Conservation (phyloP, 495 filamentous ascomycete genomes). For the Penicillium roqueforti region DNA sequence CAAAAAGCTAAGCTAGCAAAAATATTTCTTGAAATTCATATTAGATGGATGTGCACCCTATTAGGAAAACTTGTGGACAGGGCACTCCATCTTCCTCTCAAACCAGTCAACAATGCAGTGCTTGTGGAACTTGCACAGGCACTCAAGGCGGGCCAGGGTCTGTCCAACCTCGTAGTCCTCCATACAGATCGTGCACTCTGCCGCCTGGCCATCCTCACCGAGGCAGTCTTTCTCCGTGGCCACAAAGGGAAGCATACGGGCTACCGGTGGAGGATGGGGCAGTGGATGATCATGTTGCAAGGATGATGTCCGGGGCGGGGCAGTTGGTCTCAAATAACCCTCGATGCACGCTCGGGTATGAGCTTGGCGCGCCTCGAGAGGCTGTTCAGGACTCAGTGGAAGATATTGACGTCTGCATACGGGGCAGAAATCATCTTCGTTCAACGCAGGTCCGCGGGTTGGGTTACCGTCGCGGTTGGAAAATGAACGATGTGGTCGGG, state of each 20-base stretch:
- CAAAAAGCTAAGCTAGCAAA: neutral
- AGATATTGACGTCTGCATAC: slow-evolving; percentile 79
- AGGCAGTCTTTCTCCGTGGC: slow-evolving; percentile 93
- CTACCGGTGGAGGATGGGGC: slow-evolving; percentile 19
- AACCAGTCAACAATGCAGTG: slow-evolving; percentile 59
- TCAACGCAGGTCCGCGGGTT: slow-evolving; percentile 38
- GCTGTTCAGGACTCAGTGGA: slow-evolving; percentile 54
- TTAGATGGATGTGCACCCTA: neutral
- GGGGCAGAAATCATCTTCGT: slow-evolving; percentile 87
- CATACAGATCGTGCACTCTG: slow-evolving; percentile 92
- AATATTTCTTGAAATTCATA: neutral
- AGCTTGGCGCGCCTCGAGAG: slow-evolving; percentile 60
- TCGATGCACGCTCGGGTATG: slow-evolving; percentile 78
- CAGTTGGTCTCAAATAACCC: slow-evolving; percentile 22
- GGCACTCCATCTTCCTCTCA: slow-evolving; percentile 50
- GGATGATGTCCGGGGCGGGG: slow-evolving; percentile 13
- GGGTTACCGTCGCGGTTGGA: slow-evolving; percentile 8
- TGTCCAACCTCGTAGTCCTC: slow-evolving; percentile 90
- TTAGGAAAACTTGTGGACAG: slow-evolving; percentile 47
- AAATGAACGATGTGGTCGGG: slow-evolving; percentile 17
- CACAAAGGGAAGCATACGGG: slow-evolving; percentile 62
- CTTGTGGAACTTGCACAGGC: slow-evolving; percentile 88
- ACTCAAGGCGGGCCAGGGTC: slow-evolving; percentile 79
- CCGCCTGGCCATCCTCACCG: slow-evolving; percentile 52
- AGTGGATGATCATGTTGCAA: slow-evolving; percentile 18